Evolutionary conservation across 2,329 filamentous ascomycete species (phyloP).

Genomic region (Cordyceps cicadae): DNA sequence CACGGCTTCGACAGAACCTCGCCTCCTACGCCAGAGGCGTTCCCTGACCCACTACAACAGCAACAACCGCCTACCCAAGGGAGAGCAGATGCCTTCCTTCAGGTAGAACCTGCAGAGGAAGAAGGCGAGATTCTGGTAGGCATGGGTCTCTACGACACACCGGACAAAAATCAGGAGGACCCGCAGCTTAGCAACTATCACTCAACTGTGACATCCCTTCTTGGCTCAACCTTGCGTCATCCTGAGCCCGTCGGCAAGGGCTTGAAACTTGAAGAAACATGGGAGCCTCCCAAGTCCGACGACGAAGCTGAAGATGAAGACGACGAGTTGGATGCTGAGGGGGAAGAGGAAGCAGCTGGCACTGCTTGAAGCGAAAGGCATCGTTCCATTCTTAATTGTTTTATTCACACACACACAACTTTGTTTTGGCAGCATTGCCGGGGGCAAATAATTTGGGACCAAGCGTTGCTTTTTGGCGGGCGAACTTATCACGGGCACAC

Average conservation of each 20-base stretch:
- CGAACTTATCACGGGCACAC: neutral
- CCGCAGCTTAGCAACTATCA: slow-evolving; percentile 46
- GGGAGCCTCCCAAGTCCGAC: slow-evolving; percentile 59
- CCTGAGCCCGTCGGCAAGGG: slow-evolving; percentile 56
- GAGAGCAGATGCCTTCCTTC: slow-evolving; percentile 32
- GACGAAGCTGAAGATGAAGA: slow-evolving; percentile 47
- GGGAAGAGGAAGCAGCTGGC: slow-evolving; percentile 31
- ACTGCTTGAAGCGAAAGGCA: slow-evolving; percentile 13
- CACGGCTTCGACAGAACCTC: slow-evolving; percentile 40
- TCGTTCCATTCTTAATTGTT: slow-evolving; percentile 2
- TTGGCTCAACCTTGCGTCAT: slow-evolving; percentile 40
- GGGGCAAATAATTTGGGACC: neutral
- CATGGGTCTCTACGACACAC: slow-evolving; percentile 72
- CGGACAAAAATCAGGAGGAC: slow-evolving; percentile 46
- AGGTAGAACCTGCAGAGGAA: slow-evolving; percentile 45
- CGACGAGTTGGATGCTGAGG: slow-evolving; percentile 21
- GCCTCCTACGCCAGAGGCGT: slow-evolving; percentile 53
- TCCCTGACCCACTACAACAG: slow-evolving; percentile 41
- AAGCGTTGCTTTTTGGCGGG: slow-evolving; percentile 2
- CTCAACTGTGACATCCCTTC: slow-evolving; percentile 45
- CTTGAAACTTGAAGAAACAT: slow-evolving; percentile 73
- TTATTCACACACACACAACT: neutral
- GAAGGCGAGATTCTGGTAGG: slow-evolving; percentile 68
- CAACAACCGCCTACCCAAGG: slow-evolving; percentile 39
- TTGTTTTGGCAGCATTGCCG: neutral